Percentiles rank a stretch among this genome's conserved stretches.
Evolutionary conservation across 805 yeast species (phyloP).

Genomic region (Scheffersomyces ergatensis): DNA sequence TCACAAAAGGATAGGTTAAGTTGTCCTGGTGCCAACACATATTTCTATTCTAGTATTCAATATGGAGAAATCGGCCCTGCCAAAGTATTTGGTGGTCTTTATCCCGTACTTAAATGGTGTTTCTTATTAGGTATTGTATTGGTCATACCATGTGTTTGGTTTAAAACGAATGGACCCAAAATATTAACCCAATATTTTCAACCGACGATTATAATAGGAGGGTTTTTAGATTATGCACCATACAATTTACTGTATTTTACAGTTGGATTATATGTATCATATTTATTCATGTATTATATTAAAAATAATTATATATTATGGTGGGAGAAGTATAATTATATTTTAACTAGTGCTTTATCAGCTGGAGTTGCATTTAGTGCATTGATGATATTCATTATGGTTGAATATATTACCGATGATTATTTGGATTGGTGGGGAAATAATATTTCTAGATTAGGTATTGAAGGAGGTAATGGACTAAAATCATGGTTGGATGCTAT

Average conservation of each 20-base stretch:
- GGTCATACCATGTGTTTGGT: constrained; percentile 35
- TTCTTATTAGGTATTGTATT: constrained; percentile 52
- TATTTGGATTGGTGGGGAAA: constrained; percentile 75
- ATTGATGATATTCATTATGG: constrained; percentile 55
- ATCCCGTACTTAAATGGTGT: constrained; percentile 55
- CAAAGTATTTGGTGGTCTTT: constrained; percentile 54
- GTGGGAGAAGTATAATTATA: constrained; percentile 76
- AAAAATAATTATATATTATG: constrained; percentile 47
- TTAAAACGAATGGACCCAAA: constrained; percentile 34
- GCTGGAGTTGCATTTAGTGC: constrained; percentile 67
- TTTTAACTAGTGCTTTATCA: constrained; percentile 54
- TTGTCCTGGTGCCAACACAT: constrained; percentile 48
- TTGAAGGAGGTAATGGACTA: constrained; percentile 27
- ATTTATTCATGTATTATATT: constrained; percentile 54
- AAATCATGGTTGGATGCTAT: constrained; percentile 26
- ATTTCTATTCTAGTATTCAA: constrained; percentile 49
- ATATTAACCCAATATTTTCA: constrained; percentile 41
- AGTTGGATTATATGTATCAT: constrained; percentile 59
- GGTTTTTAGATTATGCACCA: constrained; percentile 50
- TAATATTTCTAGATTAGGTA: constrained; percentile 25
- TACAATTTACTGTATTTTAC: constrained; percentile 52
- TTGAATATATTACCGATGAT: constrained; percentile 41
- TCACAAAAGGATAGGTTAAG: constrained; percentile 33
- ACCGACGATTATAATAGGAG: constrained; percentile 53
- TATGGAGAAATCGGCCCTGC: constrained; percentile 62